Percentiles rank a stretch among this genome's conserved stretches.
Evolutionary conservation across 768 basidiomycete genomes (phyloP).

Genomic region (Inosperma sp.): DNA sequence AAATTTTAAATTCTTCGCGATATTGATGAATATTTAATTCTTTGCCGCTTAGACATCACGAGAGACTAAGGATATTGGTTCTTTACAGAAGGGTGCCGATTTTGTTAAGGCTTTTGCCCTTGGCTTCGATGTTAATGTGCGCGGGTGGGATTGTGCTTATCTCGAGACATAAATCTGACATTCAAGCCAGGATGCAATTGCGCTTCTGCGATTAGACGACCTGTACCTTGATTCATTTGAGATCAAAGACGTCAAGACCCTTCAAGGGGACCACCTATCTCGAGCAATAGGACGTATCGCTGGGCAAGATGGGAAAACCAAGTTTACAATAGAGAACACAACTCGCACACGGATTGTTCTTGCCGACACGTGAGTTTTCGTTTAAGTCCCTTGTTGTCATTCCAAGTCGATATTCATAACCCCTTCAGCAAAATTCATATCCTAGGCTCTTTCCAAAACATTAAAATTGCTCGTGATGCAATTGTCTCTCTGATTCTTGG

Average conservation of each 20-base stretch:
- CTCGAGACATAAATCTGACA: too few species aligned
- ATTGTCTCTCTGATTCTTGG: conserved; percentile 93
- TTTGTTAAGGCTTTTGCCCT: conserved; percentile 93
- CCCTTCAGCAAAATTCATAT: conserved; percentile 91
- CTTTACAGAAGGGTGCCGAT: conserved; percentile 94
- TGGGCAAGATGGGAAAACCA: conserved; percentile 97
- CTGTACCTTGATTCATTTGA: conserved; percentile 98
- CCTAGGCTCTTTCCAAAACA: conserved; percentile 97
- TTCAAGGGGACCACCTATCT: conserved; percentile 97
- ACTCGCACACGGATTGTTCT: conserved; percentile 97
- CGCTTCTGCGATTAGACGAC: conserved; percentile 91
- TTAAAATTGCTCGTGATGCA: conserved; percentile 95
- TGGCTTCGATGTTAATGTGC: conserved; percentile 94
- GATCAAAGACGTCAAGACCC: conserved; percentile 97
- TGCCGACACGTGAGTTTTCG: conserved; percentile 82
- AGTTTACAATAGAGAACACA: conserved; percentile 97
- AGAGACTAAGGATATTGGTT: conserved; percentile 88
- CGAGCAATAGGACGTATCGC: conserved; percentile 98
- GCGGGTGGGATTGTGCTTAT: too few species aligned
- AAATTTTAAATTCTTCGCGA: conserved; percentile 11
- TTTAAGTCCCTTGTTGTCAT: not conserved
- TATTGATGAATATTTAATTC: not conserved
- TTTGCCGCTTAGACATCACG: conserved; percentile 69
- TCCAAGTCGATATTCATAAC: conserved; percentile 4
- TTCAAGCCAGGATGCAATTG: conserved; percentile 85